These are phyloP conservation scores for Stachybotrys chartarum DNA, from an alignment of 2,329 filamentous ascomycete species.

Conservation along the genomic window DNA sequence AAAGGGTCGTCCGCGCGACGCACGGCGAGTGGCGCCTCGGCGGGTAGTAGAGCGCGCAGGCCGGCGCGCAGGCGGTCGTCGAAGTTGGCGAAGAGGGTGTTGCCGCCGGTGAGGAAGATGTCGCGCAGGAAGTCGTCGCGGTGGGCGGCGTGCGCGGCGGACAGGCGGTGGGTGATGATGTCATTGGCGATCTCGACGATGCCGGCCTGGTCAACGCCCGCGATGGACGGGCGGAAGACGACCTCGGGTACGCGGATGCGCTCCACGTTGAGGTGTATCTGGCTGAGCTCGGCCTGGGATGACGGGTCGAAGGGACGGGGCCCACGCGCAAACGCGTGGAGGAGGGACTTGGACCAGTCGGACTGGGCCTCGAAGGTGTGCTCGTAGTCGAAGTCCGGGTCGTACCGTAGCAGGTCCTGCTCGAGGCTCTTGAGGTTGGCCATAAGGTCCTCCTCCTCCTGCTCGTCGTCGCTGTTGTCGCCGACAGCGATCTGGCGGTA, in stretches of 20 bases:
- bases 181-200: slow-evolving; percentile 87
- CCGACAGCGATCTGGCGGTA: slow-evolving; percentile 89
- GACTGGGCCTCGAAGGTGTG: slow-evolving; percentile 86
- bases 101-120: slow-evolving; percentile 91
- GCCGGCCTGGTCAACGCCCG: slow-evolving; percentile 87
- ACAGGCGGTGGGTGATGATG: slow-evolving; percentile 78
- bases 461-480: slow-evolving; percentile 75
- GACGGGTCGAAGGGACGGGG: slow-evolving; percentile 79
- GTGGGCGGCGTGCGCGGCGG: slow-evolving; percentile 32
- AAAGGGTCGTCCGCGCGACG: slow-evolving; percentile 69
- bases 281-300: slow-evolving; percentile 71
- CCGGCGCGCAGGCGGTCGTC: slow-evolving; percentile 73
- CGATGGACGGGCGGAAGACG: slow-evolving; percentile 86
- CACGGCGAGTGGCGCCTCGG: slow-evolving; percentile 59
- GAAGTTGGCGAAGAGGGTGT: slow-evolving; percentile 78
- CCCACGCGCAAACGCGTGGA: slow-evolving; percentile 86
- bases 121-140: slow-evolving; percentile 71
- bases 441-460: slow-evolving; percentile 83
- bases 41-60: slow-evolving; percentile 64
- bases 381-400: slow-evolving; percentile 84
- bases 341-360: slow-evolving; percentile 87
- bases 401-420: slow-evolving; percentile 75
- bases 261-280: slow-evolving; percentile 94
- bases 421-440: slow-evolving; percentile 70
- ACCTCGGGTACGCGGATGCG: slow-evolving; percentile 91